Conservation (phyloP, 768 basidiomycete genomes). For the Tulasnella sp. region DNA sequence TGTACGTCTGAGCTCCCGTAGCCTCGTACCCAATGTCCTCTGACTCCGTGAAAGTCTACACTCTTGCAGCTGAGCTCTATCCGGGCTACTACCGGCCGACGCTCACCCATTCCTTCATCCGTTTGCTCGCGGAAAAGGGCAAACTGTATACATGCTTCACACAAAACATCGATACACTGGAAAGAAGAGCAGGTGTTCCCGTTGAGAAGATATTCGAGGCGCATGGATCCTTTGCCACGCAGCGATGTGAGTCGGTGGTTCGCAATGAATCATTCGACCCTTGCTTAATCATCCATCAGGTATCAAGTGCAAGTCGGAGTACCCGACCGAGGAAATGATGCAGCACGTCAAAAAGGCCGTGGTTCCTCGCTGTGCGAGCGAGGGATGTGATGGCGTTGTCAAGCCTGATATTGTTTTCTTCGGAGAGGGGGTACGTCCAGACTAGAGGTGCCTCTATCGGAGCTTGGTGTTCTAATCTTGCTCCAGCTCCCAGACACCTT, state of each 20-base stretch:
- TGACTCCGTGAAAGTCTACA: slow-evolving; percentile 55
- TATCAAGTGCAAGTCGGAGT: slow-evolving; percentile 61
- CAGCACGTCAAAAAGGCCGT: slow-evolving; percentile 52
- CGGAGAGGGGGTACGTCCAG: slow-evolving; percentile 60
- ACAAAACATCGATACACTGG: slow-evolving; percentile 88
- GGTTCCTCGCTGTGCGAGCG: slow-evolving; percentile 59
- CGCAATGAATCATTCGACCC: neutral
- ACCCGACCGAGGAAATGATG: slow-evolving; percentile 65
- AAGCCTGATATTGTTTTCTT: slow-evolving; percentile 97
- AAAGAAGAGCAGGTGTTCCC: slow-evolving; percentile 76
- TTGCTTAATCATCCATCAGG: neutral
- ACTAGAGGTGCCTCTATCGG: neutral
- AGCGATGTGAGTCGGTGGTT: slow-evolving; percentile 50
- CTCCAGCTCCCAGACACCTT: slow-evolving; percentile 70
- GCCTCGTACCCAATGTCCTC: neutral
- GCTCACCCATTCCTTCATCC: slow-evolving; percentile 82
- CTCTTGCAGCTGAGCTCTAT: slow-evolving; percentile 87
- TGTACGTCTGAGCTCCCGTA: slow-evolving; percentile 46
- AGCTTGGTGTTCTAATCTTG: neutral
- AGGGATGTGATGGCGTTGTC: slow-evolving; percentile 62
- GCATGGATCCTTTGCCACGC: slow-evolving; percentile 89
- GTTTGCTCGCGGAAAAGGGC: slow-evolving; percentile 63
- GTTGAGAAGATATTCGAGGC: slow-evolving; percentile 79
- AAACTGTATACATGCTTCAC: slow-evolving; percentile 78
- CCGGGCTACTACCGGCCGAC: slow-evolving; percentile 90